phyloP scores from a whole-genome alignment of 2,329 filamentous ascomycete species.

The Furcasterigmium furcatum region DNA sequence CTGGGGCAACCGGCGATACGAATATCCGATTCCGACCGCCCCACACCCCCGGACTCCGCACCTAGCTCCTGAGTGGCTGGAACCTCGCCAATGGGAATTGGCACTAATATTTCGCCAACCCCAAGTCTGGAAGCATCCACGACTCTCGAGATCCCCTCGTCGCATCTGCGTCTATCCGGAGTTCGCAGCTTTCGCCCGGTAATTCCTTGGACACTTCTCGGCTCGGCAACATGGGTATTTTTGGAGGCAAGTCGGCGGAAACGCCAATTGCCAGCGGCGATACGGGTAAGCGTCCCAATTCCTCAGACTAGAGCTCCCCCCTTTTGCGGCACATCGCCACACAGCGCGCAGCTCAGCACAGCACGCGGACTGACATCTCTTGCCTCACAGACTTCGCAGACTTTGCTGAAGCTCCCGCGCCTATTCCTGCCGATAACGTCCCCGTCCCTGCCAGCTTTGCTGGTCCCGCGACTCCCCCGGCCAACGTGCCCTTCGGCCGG shows the following conservation, averaged over 20 bases:
- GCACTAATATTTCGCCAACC: conserved; percentile 9
- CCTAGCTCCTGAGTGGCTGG: background rate
- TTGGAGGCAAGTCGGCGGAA: conserved; percentile 61
- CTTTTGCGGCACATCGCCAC: conserved; percentile 6
- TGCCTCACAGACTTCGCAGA: conserved; percentile 77
- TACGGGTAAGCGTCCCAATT: conserved; percentile 52
- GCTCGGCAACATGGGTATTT: conserved; percentile 47
- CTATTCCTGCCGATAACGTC: conserved; percentile 49
- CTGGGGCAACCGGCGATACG: conserved; percentile 1
- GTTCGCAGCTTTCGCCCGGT: conserved; percentile 10
- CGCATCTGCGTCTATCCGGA: conserved; percentile 10
- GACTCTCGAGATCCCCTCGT: conserved; percentile 8
- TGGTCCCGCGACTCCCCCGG: conserved; percentile 40
- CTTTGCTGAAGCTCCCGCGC: conserved; percentile 76
- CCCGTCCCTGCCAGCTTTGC: conserved; percentile 41
- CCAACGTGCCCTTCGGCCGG: conserved; percentile 71
- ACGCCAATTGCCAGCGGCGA: conserved; percentile 51
- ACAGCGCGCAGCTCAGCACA: no score
- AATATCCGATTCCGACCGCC: background rate
- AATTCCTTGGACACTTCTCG: background rate
- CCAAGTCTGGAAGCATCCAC: background rate
- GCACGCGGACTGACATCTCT: conserved; percentile 20
- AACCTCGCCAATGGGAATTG: conserved; percentile 2
- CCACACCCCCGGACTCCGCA: background rate
- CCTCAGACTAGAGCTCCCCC: conserved; percentile 2